These are phyloP conservation scores for Chionographis japonica DNA, from an alignment of 106 monocot species.

Conservation along the genomic window DNA sequence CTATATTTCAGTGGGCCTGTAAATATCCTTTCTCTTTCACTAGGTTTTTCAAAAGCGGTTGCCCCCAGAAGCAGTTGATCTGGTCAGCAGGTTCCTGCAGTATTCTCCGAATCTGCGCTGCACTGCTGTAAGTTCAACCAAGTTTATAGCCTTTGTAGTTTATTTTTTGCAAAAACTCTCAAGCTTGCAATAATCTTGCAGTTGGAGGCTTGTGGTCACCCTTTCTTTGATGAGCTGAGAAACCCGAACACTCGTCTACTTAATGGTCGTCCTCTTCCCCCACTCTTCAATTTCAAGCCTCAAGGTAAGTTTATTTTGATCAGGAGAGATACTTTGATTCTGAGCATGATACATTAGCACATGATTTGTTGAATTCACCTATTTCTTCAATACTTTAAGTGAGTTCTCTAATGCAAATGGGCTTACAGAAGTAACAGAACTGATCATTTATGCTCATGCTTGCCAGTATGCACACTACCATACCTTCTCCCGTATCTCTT, in stretches of 20 bases:
- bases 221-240: constrained; percentile 76
- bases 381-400: no score
- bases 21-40: background rate
- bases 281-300: constrained; percentile 51
- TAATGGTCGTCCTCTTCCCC: constrained; percentile 55
- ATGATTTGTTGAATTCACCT: no score
- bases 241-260: constrained; percentile 55
- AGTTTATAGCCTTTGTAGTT: no score
- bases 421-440: no score
- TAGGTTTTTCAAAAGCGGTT: constrained; percentile 62
- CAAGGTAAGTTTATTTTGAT: constrained; percentile 27
- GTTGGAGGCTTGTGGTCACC: constrained; percentile 71
- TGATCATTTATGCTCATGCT: no score
- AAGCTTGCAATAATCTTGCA: constrained; percentile 5
- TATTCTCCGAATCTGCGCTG: constrained; percentile 74
- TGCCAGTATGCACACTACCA: no score
- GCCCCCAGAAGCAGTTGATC: constrained; percentile 73
- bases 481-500: no score
- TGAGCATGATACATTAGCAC: no score
- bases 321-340: no score
- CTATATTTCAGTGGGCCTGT: no score
- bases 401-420: no score
- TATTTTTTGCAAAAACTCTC: background rate
- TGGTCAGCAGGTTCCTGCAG: constrained; percentile 61
- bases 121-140: constrained; percentile 55